Evolutionary conservation across 78 protist species (phyloP), one percentile per base, ranked within the genome.

Genomic region (Polysphondylium violaceum): DNA sequence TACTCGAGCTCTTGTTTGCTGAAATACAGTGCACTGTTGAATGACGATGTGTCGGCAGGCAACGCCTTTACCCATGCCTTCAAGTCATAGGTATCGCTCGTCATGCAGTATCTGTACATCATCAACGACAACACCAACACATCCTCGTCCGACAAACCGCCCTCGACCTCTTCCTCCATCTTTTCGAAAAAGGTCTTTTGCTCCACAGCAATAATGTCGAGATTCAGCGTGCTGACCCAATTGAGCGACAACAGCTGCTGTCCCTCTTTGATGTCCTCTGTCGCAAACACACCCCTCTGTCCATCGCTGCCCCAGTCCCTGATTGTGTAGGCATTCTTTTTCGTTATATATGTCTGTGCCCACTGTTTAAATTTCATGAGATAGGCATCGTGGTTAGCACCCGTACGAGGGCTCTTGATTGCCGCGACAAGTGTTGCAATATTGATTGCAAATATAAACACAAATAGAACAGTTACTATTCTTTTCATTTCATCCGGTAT

Each of bases 61-160:
- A 83, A 21, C 21, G 79, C 31, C 19, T 25, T n/a, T 14, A 83
- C 38, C 91, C 91, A 83, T 23, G 31, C 58, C 11, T 51, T 59
- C 6, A 68, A 44, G 19, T 83, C 76, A 21, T 17, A 29, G 0
- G 91, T 17, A 1, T 56, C 58, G 1, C 69, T 25, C 3, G 41
- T 43, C 60, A 44, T 58, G 44, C 91, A 83, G 31, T 69, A 35
- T 69, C 61, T 33, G 35, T 83, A 83, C 2, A 68, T 11, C 33
- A 83, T 27, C 2, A 83, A 29, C 0, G 72, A 67, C 16, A 83
- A 23, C 1, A 56, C 44, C 73, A 83, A 51, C 8, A 35, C 68
- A 71, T 69, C 74, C 25, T 83, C 79, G 25, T 58, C 17, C 29
- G 79, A n/a, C 23, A 83, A 5, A 3, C 59, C n/a, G n/a, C n/a